Percentiles rank a stretch among this genome's conserved stretches.
These are phyloP conservation scores for Gaultheria prostrata DNA, from an alignment of 148 eudicot species.

Conservation along the genomic window DNA sequence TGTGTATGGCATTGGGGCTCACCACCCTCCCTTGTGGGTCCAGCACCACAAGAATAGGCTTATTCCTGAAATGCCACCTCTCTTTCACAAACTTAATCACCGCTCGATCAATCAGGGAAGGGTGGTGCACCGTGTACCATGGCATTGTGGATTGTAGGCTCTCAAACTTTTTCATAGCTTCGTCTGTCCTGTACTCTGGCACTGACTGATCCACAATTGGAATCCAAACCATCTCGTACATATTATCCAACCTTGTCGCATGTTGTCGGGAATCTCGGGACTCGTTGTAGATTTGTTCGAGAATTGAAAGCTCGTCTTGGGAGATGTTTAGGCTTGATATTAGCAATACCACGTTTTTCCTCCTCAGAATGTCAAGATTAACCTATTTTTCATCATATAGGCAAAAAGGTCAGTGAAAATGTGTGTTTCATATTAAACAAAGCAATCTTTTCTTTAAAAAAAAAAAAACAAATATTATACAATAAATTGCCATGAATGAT, in stretches of 20 bases:
- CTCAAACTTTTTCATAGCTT: constrained; percentile 36
- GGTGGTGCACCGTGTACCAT: constrained; percentile 65
- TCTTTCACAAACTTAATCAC: constrained; percentile 43
- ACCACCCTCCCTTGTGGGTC: constrained; percentile 60
- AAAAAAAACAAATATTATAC: no score
- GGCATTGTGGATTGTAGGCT: constrained; percentile 47
- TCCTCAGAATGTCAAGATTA: constrained; percentile 41
- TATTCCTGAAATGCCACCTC: constrained; percentile 54
- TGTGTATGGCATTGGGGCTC: constrained; percentile 65
- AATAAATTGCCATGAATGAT: no score
- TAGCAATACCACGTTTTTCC: constrained; percentile 57
- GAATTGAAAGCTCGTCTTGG: constrained; percentile 56
- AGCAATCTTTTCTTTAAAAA: no score
- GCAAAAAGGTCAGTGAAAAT: not conserved
- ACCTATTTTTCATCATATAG: constrained; percentile 27
- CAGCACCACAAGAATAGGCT: constrained; percentile 59
- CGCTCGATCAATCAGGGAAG: constrained; percentile 33
- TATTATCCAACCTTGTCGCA: constrained; percentile 15
- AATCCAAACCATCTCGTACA: constrained; percentile 64
- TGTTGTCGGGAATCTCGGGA: constrained; percentile 35
- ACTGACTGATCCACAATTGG: constrained; percentile 48
- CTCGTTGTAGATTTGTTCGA: constrained; percentile 58
- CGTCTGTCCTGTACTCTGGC: constrained; percentile 32
- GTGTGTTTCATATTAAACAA: not conserved
- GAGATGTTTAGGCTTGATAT: constrained; percentile 61